These are phyloP conservation scores for Beauveria sp. DNA, from an alignment of 2,329 filamentous ascomycete genomes.

Conservation along the genomic window DNA sequence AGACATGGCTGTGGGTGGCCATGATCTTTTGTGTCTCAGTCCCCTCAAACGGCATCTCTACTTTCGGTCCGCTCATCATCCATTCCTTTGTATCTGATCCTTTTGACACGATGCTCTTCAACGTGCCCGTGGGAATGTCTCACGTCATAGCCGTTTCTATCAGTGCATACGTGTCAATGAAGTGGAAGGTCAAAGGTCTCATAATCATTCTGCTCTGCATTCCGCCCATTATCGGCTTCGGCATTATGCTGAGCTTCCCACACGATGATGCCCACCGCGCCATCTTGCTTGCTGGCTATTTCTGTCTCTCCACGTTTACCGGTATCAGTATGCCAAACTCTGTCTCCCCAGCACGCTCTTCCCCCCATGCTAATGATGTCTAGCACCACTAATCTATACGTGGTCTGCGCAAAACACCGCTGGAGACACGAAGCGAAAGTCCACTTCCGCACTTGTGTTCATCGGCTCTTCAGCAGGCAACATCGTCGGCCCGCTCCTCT, in stretches of 20 bases:
- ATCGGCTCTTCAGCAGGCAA: conserved; percentile 60
- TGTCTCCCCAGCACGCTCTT: conserved; percentile 43
- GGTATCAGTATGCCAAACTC: conserved; percentile 27
- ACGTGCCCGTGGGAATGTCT: conserved; percentile 52
- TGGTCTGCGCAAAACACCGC: conserved; percentile 58
- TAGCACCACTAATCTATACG: conserved; percentile 50
- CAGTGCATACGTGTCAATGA: conserved; percentile 47
- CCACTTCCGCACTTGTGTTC: conserved; percentile 56
- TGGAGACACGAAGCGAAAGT: conserved; percentile 63
- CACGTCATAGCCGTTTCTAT: conserved; percentile 52
- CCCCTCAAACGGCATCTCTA: conserved; percentile 49
- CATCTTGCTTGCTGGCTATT: conserved; percentile 47
- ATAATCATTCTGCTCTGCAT: conserved; percentile 47
- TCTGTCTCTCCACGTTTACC: conserved; percentile 50
- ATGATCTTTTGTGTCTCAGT: conserved; percentile 49
- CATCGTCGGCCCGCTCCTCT: conserved; percentile 57
- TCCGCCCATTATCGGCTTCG: conserved; percentile 49
- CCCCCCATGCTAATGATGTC: conserved; percentile 23
- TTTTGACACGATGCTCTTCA: conserved; percentile 51
- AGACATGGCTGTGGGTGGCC: conserved; percentile 53
- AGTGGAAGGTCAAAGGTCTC: conserved; percentile 47
- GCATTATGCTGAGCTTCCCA: conserved; percentile 42
- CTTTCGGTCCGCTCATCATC: conserved; percentile 53
- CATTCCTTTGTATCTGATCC: conserved; percentile 49
- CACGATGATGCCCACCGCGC: conserved; percentile 39